phyloP scores from a whole-genome alignment of 2,329 filamentous ascomycete genomes.

The Canariomyces notabilis region DNA sequence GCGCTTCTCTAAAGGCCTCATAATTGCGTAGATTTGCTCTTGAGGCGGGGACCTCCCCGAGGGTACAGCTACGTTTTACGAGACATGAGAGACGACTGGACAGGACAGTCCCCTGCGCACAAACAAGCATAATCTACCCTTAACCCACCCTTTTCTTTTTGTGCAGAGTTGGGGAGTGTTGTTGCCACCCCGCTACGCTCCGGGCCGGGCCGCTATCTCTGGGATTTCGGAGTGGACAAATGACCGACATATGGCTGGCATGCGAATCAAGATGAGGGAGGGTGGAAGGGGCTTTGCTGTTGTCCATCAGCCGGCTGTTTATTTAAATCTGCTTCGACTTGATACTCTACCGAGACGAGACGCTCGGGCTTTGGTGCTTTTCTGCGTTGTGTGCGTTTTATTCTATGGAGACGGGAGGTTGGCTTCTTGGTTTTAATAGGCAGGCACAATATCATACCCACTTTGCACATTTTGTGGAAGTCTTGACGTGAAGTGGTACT shows the following conservation, averaged over 20 bases:
- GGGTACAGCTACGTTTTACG: too few relatives aligned
- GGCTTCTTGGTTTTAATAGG: not conserved
- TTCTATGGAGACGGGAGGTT: not conserved
- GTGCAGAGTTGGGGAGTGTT: not conserved
- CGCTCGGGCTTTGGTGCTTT: not conserved
- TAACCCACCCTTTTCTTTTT: not conserved
- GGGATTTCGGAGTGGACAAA: not conserved
- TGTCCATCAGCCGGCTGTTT: not conserved
- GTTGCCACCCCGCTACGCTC: not conserved
- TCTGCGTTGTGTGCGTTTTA: not conserved
- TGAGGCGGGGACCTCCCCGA: conserved; percentile 4
- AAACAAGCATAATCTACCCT: not conserved
- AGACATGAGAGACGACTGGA: conserved; percentile 25
- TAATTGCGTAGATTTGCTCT: conserved; percentile 17
- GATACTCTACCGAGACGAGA: conserved; percentile 2
- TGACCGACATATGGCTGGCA: not conserved
- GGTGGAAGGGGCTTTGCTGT: not conserved
- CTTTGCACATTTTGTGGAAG: not conserved
- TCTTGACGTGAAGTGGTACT: too few relatives aligned
- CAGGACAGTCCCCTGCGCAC: conserved; percentile 5
- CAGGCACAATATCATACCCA: not conserved
- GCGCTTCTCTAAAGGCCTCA: conserved; percentile 28
- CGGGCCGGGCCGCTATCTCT: too few relatives aligned
- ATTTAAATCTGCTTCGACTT: not conserved
- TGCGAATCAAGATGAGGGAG: not conserved